phyloP scores from a whole-genome alignment of 2,329 filamentous ascomycete species.

The Sclerotiophoma versabilis region DNA sequence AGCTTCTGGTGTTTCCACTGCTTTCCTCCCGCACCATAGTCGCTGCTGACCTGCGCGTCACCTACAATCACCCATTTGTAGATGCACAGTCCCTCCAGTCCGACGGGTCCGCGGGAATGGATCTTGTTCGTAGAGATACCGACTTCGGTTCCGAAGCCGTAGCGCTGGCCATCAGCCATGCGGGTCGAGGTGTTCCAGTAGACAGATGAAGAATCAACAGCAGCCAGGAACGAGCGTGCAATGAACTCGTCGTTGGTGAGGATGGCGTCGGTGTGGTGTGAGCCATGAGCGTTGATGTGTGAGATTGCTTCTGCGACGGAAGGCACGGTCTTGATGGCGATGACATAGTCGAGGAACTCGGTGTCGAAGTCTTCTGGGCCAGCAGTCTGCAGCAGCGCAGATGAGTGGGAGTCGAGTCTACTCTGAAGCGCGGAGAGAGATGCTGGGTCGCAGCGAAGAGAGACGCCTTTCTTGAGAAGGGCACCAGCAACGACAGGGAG shows the following conservation, averaged over 20 bases:
- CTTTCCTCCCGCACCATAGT: slow-evolving; percentile 68
- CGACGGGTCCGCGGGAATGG: slow-evolving; percentile 90
- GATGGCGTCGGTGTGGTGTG: slow-evolving; percentile 93
- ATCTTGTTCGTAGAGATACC: slow-evolving; percentile 99
- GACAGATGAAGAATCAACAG: slow-evolving; percentile 86
- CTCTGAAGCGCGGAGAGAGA: slow-evolving; percentile 70
- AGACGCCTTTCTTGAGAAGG: slow-evolving; percentile 78
- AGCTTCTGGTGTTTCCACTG: slow-evolving; percentile 64
- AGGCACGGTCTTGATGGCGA: slow-evolving; percentile 81
- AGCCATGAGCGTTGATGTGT: slow-evolving; percentile 92
- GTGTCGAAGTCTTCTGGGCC: slow-evolving; percentile 78
- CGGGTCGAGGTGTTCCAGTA: slow-evolving; percentile 98
- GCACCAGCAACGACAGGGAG: slow-evolving; percentile 77
- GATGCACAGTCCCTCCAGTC: slow-evolving; percentile 91
- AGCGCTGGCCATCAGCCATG: slow-evolving; percentile 95
- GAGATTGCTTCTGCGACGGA: slow-evolving; percentile 72
- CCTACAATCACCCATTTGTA: slow-evolving; percentile 95
- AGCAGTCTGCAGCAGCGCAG: slow-evolving; percentile 67
- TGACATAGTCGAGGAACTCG: slow-evolving; percentile 84
- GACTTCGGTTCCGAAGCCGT: slow-evolving; percentile 97
- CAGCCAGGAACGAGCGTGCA: slow-evolving; percentile 83
- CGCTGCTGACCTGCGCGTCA: slow-evolving; percentile 78
- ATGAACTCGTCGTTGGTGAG: slow-evolving; percentile 72
- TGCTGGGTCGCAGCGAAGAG: slow-evolving; percentile 76
- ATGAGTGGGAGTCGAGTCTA: slow-evolving; percentile 53